phyloP scores from a whole-genome alignment of 352 stramenopile genomes.

The Albugo candida region DNA sequence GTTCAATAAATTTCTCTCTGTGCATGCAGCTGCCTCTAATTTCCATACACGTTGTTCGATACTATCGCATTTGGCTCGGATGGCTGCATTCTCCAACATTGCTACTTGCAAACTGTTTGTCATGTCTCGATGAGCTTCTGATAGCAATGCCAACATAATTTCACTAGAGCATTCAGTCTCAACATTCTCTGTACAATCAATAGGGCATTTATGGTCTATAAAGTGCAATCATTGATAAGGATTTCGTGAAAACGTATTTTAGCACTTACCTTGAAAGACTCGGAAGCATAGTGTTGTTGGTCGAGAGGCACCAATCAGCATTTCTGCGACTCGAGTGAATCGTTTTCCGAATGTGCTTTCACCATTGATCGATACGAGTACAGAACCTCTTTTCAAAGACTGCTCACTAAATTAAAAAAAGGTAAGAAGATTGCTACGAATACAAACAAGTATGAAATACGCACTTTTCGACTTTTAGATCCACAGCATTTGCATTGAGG shows the following conservation, averaged over 20 bases:
- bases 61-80: slow-evolving; percentile 34
- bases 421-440: not conserved
- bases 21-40: too few relatives aligned
- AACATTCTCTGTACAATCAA: too few relatives aligned
- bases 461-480: too few relatives aligned
- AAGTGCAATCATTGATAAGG: too few relatives aligned
- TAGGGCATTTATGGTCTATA: too few relatives aligned
- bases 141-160: not conserved
- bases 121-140: slow-evolving; percentile 25
- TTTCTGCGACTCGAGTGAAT: slow-evolving; percentile 30
- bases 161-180: not conserved
- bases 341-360: slow-evolving; percentile 46
- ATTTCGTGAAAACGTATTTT: slow-evolving; percentile 26
- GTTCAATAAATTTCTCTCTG: not conserved
- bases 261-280: slow-evolving; percentile 46
- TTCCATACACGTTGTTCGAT: too few relatives aligned
- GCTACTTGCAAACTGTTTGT: slow-evolving; percentile 41
- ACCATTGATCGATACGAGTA: slow-evolving; percentile 58
- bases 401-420: not conserved
- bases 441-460: not conserved
- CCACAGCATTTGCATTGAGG: too few relatives aligned
- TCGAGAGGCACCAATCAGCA: slow-evolving; percentile 28
- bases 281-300: slow-evolving; percentile 57
- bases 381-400: slow-evolving; percentile 37
- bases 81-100: slow-evolving; percentile 51